Conservation (phyloP, 495 filamentous ascomycete genomes). For the Trichoderma gamsii region DNA sequence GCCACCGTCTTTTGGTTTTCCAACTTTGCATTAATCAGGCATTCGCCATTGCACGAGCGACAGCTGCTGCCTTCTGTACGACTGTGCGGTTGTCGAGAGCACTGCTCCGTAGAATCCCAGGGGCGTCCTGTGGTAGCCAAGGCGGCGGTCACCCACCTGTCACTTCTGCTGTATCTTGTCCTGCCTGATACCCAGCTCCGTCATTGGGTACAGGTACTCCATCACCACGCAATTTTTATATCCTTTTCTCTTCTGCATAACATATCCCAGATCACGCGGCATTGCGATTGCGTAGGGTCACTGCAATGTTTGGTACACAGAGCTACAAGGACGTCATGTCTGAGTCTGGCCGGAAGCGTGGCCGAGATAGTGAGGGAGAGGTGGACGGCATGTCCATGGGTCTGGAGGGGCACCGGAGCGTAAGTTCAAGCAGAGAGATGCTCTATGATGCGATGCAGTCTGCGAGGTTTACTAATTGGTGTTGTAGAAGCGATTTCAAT, state of each 20-base stretch:
- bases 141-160: conserved; percentile 2
- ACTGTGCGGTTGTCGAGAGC: not conserved
- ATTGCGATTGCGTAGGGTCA: not conserved
- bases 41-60: not conserved
- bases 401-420: conserved; percentile 45
- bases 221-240: not conserved
- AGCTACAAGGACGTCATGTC: conserved; percentile 15
- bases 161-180: not conserved
- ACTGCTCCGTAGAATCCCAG: not conserved
- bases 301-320: conserved; percentile 10
- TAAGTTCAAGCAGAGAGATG: conserved; percentile 24
- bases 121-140: not conserved
- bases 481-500: conserved; percentile 42
- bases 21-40: not conserved
- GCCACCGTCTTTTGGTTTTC: not conserved
- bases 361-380: conserved; percentile 31
- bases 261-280: not conserved
- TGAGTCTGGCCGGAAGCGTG: conserved; percentile 27
- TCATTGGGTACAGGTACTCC: not conserved
- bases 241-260: not conserved
- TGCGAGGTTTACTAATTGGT: conserved; percentile 13
- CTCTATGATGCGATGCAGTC: not conserved
- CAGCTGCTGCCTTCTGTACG: not conserved
- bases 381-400: conserved; percentile 27
- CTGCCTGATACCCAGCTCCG: not conserved